These are phyloP conservation scores for Dendrobium nobile DNA, from an alignment of 106 monocot genomes.

Conservation along the genomic window DNA sequence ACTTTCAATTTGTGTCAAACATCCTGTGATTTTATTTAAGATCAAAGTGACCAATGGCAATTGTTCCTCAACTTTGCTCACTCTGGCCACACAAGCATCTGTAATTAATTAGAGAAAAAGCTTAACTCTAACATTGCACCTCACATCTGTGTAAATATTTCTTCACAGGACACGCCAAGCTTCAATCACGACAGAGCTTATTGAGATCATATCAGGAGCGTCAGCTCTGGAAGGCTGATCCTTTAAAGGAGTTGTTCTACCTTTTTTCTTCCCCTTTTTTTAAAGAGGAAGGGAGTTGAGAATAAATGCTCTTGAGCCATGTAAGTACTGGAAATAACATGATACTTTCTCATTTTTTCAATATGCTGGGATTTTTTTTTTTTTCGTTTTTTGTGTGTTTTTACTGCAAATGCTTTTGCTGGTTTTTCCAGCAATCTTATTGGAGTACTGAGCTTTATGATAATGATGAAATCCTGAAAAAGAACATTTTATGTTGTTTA, in stretches of 20 bases:
- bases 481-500: background rate
- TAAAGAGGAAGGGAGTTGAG: background rate
- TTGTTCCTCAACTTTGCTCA: too few species aligned
- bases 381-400: background rate
- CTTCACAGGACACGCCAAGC: constrained; percentile 89
- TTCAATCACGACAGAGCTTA: constrained; percentile 90
- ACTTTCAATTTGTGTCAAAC: too few species aligned
- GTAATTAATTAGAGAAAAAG: background rate
- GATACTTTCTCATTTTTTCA: too few species aligned
- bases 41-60: too few species aligned
- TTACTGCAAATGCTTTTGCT: background rate
- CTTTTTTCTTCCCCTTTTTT: background rate
- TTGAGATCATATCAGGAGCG: constrained; percentile 96
- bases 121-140: too few species aligned
- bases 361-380: background rate
- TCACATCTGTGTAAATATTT: constrained; percentile 2
- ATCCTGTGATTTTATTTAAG: too few species aligned
- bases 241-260: too few species aligned
- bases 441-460: background rate
- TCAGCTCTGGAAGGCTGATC: constrained; percentile 73
- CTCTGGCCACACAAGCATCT: background rate
- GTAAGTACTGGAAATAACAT: background rate
- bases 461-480: background rate
- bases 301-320: background rate
- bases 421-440: background rate